phyloP scores from a whole-genome alignment of 139 green algal genomes.

The Chloropicon primus region DNA sequence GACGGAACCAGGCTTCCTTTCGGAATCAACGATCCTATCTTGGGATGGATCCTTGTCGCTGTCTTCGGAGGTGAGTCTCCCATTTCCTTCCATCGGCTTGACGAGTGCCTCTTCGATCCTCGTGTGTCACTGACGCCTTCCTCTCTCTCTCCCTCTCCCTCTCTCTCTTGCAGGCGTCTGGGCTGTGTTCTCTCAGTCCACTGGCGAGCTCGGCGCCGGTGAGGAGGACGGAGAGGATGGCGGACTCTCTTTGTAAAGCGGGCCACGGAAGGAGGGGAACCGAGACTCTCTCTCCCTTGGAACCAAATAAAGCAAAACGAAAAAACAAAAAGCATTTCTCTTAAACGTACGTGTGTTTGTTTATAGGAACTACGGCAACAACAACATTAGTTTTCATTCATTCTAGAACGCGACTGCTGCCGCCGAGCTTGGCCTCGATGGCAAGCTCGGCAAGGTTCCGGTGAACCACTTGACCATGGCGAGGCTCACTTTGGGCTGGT shows the following conservation, averaged over 20 bases:
- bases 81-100: too few relatives aligned
- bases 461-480: not conserved
- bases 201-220: not conserved
- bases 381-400: too few relatives aligned
- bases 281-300: not conserved
- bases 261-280: not conserved
- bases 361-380: too few relatives aligned
- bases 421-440: too few relatives aligned
- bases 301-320: not conserved
- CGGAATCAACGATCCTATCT: conserved; percentile 40
- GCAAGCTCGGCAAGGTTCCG: not conserved
- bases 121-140: too few relatives aligned
- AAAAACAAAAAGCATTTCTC: not conserved
- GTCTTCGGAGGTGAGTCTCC: conserved; percentile 19
- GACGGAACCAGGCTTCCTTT: conserved; percentile 45
- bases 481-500: not conserved
- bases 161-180: too few relatives aligned
- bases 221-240: not conserved
- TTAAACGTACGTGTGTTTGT: too few relatives aligned
- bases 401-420: too few relatives aligned
- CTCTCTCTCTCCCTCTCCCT: too few relatives aligned
- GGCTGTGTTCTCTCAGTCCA: not conserved
- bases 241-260: not conserved
- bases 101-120: too few relatives aligned
- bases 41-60: conserved; percentile 35